Percentiles rank a stretch among this genome's conserved stretches.
Conservation (phyloP, 257 asterid genomes). For the Ligustrum vulgare region DNA sequence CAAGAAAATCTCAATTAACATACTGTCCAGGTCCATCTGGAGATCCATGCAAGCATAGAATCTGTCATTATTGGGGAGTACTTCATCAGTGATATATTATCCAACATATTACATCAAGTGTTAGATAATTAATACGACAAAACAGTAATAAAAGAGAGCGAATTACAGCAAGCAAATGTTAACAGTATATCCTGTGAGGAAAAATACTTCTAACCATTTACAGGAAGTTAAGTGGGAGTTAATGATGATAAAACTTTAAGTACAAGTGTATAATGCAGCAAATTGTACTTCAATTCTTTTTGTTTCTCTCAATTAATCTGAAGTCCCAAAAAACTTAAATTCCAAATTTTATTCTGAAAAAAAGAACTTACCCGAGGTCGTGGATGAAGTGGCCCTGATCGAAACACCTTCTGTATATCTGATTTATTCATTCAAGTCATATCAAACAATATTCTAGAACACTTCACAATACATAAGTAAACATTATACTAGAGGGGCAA, state of each 20-base stretch:
- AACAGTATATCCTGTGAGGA: background rate
- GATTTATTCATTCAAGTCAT: conserved; percentile 38
- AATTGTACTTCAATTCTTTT: background rate
- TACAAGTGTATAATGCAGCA: background rate
- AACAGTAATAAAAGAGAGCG: background rate
- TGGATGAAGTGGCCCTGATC: conserved; percentile 86
- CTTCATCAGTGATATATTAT: conserved; percentile 27
- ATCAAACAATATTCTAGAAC: conserved; percentile 28
- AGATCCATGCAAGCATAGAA: conserved; percentile 94
- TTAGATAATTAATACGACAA: conserved; percentile 3
- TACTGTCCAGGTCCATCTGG: conserved; percentile 98
- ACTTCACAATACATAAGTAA: conserved; percentile 11
- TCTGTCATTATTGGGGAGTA: conserved; percentile 52
- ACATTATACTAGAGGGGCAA: background rate
- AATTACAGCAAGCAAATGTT: background rate
- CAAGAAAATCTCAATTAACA: conserved; percentile 30
- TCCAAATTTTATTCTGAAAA: background rate
- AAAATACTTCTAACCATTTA: background rate
- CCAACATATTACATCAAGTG: conserved; percentile 16
- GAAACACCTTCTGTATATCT: conserved; percentile 89
- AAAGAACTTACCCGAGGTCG: conserved; percentile 82
- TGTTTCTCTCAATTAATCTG: background rate
- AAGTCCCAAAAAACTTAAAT: background rate
- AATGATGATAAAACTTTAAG: background rate
- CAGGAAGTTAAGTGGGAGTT: background rate